These are phyloP conservation scores for Pythium biforme DNA, from an alignment of 352 stramenopile species.

Conservation along the genomic window DNA sequence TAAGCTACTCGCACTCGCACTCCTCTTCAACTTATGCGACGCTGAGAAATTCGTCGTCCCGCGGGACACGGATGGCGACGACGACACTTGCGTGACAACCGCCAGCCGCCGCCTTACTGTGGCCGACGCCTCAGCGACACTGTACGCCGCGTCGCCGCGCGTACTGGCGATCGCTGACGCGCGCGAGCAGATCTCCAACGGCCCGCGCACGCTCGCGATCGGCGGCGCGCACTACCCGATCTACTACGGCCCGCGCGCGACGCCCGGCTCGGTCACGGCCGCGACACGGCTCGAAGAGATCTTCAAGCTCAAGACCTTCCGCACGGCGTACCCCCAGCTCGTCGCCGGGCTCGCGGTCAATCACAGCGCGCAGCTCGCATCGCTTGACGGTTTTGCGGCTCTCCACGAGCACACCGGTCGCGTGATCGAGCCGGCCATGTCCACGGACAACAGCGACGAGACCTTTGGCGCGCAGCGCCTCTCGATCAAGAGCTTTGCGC, in stretches of 20 bases:
- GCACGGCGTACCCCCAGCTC: constrained; percentile 18
- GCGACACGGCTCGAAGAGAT: constrained; percentile 33
- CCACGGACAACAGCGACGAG: constrained; percentile 36
- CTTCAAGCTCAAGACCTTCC: constrained; percentile 23
- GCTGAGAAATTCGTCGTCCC: no score
- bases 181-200: constrained; percentile 34
- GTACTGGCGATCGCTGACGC: constrained; percentile 22
- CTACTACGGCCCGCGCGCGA: constrained; percentile 12
- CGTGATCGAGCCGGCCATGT: constrained; percentile 25
- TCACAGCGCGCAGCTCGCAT: constrained; percentile 2
- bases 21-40: no score
- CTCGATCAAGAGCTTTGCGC: constrained; percentile 24
- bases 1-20: no score
- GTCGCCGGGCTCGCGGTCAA: constrained; percentile 28
- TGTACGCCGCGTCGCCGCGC: background rate
- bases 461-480: constrained; percentile 37
- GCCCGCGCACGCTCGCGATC: constrained; percentile 30
- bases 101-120: background rate
- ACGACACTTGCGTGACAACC: no score
- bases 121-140: background rate
- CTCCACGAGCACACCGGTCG: constrained; percentile 18
- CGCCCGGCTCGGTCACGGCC: constrained; percentile 25
- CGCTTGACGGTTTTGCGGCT: background rate
- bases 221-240: constrained; percentile 21
- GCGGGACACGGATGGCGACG: no score